Conservation (phyloP, 2,329 filamentous ascomycete species). For the Colletotrichum sp. region DNA sequence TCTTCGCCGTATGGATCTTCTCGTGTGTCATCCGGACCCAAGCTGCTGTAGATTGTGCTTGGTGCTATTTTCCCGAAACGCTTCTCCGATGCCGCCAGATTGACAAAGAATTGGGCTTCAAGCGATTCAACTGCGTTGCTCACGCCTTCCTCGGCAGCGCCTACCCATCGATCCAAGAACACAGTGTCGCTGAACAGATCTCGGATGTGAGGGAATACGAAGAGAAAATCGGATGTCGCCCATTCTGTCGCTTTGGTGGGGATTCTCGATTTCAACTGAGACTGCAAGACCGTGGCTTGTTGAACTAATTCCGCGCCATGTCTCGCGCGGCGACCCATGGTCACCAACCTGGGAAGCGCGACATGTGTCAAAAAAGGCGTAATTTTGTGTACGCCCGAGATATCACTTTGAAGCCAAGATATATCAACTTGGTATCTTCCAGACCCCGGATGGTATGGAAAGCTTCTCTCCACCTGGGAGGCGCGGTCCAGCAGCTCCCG, state of each 20-base stretch:
- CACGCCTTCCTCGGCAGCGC: neutral
- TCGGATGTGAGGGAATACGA: neutral
- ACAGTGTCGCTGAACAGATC: neutral
- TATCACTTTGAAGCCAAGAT: neutral
- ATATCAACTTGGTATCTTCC: neutral
- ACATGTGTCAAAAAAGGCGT: neutral
- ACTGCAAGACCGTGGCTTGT: neutral
- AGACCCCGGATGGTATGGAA: neutral
- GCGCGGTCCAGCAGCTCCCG: neutral
- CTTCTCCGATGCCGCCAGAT: neutral
- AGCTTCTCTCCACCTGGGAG: neutral
- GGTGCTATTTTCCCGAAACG: neutral
- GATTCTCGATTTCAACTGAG: neutral
- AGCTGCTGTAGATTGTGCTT: neutral
- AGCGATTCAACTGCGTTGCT: neutral
- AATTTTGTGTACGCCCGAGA: neutral
- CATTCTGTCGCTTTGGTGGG: neutral
- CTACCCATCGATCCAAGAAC: neutral
- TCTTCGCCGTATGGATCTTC: neutral
- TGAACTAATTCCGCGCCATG: neutral
- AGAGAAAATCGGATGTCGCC: neutral
- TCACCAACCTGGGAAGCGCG: neutral
- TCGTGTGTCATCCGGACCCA: neutral
- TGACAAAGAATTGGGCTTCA: neutral
- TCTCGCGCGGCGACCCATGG: neutral